Evolutionary conservation across 73 alveolate species (phyloP), one percentile per base, ranked within the genome.

Genomic region (Symbiodinium natans): DNA sequence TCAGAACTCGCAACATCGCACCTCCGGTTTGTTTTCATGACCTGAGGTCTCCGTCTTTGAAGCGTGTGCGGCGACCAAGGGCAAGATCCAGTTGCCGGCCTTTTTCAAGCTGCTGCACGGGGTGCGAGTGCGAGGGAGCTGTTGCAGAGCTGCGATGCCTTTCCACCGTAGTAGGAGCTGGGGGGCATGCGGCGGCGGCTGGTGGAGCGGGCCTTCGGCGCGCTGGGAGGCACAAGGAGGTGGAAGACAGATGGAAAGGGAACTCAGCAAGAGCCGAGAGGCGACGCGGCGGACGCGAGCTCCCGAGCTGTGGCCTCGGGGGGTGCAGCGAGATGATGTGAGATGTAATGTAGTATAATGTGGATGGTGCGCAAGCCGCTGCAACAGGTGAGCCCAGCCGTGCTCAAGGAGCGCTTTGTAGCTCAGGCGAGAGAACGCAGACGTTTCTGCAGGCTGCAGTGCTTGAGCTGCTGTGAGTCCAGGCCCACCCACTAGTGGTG

Each of bases 401-500:
- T 8, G 75, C 87, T 90, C 88, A 90, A 90, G 77, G 96, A 90
- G 41, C 96, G 77, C 75, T 90, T 90, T 54, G 27, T 71, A 88
- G 96, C 96, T 3, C 75, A 90, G 96, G 95, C 42, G 25, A 1
- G 85, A 3, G 46, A 80, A 29, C 85, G 31, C 56, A 43, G 19
- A 8, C 56, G 5, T 5, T 43, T 43, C 11, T 43, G 11, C 56
- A 43, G 56, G 56, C 56, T 11, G 56, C 56, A 8, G 19, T 5
- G 56, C 56, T 43, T 43, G 5, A 5, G 56, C 56, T 11, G 56
- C 56, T 43, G 2, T 5, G 3, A 17, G 63, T 5, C 77, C 13
- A 88, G 95, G 96, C 96, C 9, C 96, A 90, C 43, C 96, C 96
- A 5, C 31, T 90, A 88, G 96, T 90, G 74, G 96, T 71, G 54